Conservation (phyloP, 176 grass and related monocot species). For the Ampelocalamus luodianensis region DNA sequence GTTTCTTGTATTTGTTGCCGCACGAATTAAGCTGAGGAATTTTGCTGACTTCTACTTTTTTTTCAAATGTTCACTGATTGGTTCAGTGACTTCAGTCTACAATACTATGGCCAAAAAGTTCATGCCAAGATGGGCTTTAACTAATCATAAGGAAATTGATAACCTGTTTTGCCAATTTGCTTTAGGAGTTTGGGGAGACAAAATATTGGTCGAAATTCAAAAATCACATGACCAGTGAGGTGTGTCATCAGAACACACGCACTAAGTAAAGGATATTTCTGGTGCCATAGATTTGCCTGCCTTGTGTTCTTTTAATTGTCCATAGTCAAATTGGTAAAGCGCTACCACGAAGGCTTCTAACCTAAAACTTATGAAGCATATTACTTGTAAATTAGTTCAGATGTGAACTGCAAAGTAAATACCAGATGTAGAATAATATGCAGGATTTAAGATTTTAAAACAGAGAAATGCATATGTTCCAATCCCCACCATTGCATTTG, state of each 20-base stretch:
- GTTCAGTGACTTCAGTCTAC: background rate
- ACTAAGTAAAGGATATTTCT: background rate
- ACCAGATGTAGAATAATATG: background rate
- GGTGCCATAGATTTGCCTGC: background rate
- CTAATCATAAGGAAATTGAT: background rate
- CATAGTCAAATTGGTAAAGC: conserved; percentile 11
- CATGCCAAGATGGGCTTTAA: background rate
- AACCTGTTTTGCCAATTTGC: background rate
- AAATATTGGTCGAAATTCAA: background rate
- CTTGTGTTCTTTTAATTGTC: background rate
- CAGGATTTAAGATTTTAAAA: conserved; percentile 5
- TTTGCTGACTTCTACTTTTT: background rate
- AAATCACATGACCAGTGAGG: background rate
- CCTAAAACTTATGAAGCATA: conserved; percentile 12
- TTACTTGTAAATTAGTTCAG: conserved; percentile 20
- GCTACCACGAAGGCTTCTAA: background rate
- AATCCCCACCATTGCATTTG: background rate
- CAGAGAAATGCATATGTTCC: background rate
- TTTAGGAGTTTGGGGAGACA: background rate
- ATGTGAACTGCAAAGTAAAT: background rate
- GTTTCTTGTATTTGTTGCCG: conserved; percentile 22
- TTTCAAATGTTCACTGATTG: background rate
- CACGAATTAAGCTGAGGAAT: background rate
- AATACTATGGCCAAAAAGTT: background rate
- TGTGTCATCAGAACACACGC: background rate